Percentiles rank a stretch among this genome's conserved stretches.
phyloP scores from a whole-genome alignment of 345 rosid genomes.

The Sisymbrium altissimum region DNA sequence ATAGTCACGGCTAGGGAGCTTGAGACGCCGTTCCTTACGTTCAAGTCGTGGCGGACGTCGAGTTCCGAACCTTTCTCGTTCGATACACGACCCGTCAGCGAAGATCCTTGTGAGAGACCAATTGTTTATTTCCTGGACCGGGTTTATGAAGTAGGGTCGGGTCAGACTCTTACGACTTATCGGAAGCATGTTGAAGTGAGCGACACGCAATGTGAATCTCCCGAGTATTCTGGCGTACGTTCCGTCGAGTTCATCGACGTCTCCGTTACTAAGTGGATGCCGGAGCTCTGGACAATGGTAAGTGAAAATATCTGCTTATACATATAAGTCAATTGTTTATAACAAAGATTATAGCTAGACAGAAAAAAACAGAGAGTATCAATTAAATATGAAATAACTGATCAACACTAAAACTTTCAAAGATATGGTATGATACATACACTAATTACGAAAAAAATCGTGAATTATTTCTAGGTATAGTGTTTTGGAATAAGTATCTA shows the following conservation, averaged over 20 bases:
- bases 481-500: not conserved
- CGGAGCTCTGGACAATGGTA: slow-evolving; percentile 65
- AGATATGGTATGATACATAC: not conserved
- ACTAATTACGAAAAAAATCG: not conserved
- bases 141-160: slow-evolving; percentile 31
- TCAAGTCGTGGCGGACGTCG: slow-evolving; percentile 70
- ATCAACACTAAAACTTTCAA: not conserved
- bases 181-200: slow-evolving; percentile 36
- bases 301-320: slow-evolving; percentile 3
- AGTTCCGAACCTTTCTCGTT: slow-evolving; percentile 62
- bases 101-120: slow-evolving; percentile 59
- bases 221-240: slow-evolving; percentile 36
- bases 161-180: slow-evolving; percentile 52
- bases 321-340: not conserved
- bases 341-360: not conserved
- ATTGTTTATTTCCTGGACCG: slow-evolving; percentile 60
- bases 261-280: slow-evolving; percentile 39
- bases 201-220: slow-evolving; percentile 34
- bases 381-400: not conserved
- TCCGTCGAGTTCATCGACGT: slow-evolving; percentile 46
- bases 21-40: slow-evolving; percentile 58
- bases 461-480: not conserved
- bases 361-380: not conserved
- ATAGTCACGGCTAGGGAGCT: no score
- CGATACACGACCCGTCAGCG: slow-evolving; percentile 57